Evolutionary conservation across 2,329 filamentous ascomycete genomes (phyloP), one percentile per base, ranked within the genome.

Genomic region (Fusarium concolor): DNA sequence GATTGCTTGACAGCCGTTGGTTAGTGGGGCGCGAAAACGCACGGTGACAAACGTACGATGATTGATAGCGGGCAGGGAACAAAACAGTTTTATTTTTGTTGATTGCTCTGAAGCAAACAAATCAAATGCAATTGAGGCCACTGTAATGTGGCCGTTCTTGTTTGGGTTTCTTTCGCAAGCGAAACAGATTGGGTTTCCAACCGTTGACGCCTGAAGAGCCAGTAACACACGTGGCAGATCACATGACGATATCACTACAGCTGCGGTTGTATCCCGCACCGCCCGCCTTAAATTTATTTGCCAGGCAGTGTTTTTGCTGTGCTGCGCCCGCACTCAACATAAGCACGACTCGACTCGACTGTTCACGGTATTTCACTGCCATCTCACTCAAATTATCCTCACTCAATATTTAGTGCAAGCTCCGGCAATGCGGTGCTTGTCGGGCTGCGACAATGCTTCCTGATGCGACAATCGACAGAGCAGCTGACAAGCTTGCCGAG

Each of bases 401-500:
- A 10, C 10, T 7, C 14, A 61, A 24, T 54, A 37, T 43, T 5
- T 3, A 31, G 29, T 28, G 20, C n/a, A 8, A 26, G 38, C 42
- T 22, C 39, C 33, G 50, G 68, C 56, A 52, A 70, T 71, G 68
- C 65, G 62, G 50, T 53, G 51, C 53, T 52, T 29, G 38, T 58
- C 44, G 56, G 50, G 64, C 42, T 47, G 56, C 43, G 54, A 71
- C 44, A 43, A 71, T 71, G 58, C 68, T 71, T 58, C 57, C 57
- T 57, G 68, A 71, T 62, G 63, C 51, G 17, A 56, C 53, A 41
- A 70, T 72, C 43, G 65, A 68, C 39, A 61, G 42, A 52, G 71
- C 71, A 53, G 69, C 71, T 62, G 56, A 59, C 10, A 61, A 75
- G 70, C 74, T 80, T 53, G 74, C 76, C 33, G 71, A 70, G 31